phyloP scores from a whole-genome alignment of 2,329 filamentous ascomycete genomes.

The Didymella segeticola region DNA sequence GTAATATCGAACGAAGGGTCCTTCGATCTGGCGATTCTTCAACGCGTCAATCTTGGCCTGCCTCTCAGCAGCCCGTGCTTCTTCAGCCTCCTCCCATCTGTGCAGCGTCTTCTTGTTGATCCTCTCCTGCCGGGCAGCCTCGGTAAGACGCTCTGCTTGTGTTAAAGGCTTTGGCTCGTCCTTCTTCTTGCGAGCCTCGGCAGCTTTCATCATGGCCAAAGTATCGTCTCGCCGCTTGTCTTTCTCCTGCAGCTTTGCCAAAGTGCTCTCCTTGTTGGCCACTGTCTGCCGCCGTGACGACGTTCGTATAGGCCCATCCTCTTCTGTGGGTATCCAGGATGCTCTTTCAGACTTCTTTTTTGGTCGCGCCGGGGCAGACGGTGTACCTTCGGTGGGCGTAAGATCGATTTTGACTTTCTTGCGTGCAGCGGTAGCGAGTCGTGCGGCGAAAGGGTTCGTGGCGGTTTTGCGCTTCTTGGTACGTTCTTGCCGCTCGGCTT shows the following conservation, averaged over 20 bases:
- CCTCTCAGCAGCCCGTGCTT: constrained; percentile 83
- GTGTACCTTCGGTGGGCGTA: constrained; percentile 52
- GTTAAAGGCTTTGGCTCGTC: constrained; percentile 82
- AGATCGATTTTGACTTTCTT: constrained; percentile 49
- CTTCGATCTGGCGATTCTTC: constrained; percentile 83
- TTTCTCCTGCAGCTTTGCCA: constrained; percentile 76
- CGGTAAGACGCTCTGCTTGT: constrained; percentile 81
- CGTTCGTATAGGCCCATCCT: constrained; percentile 67
- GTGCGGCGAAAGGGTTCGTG: constrained; percentile 47
- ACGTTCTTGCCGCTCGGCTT: constrained; percentile 69
- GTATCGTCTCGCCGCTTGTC: constrained; percentile 75
- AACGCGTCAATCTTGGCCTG: constrained; percentile 84
- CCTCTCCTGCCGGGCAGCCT: constrained; percentile 83
- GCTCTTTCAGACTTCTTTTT: constrained; percentile 76
- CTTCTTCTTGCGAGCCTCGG: constrained; percentile 70
- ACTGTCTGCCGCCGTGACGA: constrained; percentile 69
- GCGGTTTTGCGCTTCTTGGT: constrained; percentile 81
- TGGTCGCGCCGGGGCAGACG: constrained; percentile 54
- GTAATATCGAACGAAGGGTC: constrained; percentile 90
- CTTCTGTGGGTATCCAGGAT: constrained; percentile 70
- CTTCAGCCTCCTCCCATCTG: constrained; percentile 92
- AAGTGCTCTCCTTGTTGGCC: constrained; percentile 62
- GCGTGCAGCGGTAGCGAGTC: constrained; percentile 48
- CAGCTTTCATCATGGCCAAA: constrained; percentile 67
- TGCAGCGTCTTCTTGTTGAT: constrained; percentile 89